Conservation (phyloP, 176 grass and related monocot genomes). For the Oryza glumipatula region DNA sequence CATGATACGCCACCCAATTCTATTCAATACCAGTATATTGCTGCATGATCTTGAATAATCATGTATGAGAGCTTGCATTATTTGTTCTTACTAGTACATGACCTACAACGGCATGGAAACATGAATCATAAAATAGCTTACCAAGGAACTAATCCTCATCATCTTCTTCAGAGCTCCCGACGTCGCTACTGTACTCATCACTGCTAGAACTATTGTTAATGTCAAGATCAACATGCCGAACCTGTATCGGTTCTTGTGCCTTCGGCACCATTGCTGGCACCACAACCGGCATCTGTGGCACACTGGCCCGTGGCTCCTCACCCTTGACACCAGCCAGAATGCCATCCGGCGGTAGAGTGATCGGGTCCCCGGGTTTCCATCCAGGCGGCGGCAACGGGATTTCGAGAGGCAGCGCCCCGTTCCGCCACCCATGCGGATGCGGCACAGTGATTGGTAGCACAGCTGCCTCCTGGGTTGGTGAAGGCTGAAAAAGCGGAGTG, state of each 20-base stretch:
- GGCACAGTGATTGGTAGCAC: conserved; percentile 71
- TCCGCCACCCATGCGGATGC: conserved; percentile 53
- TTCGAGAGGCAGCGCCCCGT: conserved; percentile 49
- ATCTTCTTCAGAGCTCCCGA: conserved; percentile 89
- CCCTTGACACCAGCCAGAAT: conserved; percentile 55
- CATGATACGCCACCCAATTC: neutral
- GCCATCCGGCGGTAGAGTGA: conserved; percentile 56
- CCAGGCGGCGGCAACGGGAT: conserved; percentile 68
- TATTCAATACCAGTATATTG: conserved; percentile 8
- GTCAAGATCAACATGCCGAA: conserved; percentile 76
- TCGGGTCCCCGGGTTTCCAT: conserved; percentile 94
- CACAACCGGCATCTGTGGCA: conserved; percentile 26
- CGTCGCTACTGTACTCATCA: conserved; percentile 89
- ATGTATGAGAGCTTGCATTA: neutral
- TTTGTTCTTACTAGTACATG: neutral
- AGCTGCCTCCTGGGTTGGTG: conserved; percentile 58
- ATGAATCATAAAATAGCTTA: conserved; percentile 44
- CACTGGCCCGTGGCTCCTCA: conserved; percentile 49
- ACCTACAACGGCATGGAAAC: conserved; percentile 5
- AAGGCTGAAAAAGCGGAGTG: conserved; percentile 55
- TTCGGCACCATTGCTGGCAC: conserved; percentile 32
- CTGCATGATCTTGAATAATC: neutral
- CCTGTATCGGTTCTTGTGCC: conserved; percentile 59
- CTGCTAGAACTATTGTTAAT: conserved; percentile 77
- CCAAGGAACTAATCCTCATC: conserved; percentile 76